phyloP scores from a whole-genome alignment of 2,329 filamentous ascomycete genomes.

The Coniella lustricola region DNA sequence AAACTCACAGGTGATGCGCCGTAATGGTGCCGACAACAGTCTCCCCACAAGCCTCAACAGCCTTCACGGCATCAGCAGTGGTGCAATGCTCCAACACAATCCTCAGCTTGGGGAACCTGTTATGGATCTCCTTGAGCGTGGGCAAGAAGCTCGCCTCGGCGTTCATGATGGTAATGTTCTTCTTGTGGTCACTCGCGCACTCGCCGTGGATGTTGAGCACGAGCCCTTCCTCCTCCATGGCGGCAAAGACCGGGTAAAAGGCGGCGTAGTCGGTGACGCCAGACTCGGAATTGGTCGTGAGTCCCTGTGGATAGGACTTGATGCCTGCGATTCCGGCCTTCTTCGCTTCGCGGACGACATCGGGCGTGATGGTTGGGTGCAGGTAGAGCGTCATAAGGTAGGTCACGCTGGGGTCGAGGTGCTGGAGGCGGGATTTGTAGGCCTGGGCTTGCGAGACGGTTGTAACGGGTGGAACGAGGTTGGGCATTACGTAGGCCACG shows the following conservation, averaged over 20 bases:
- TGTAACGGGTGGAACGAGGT: slow-evolving; percentile 57
- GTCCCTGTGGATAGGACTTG: slow-evolving; percentile 61
- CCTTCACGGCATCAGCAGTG: slow-evolving; percentile 70
- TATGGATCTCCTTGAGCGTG: slow-evolving; percentile 65
- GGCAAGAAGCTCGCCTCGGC: slow-evolving; percentile 76
- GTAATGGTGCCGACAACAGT: slow-evolving; percentile 76
- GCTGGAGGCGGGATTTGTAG: slow-evolving; percentile 55
- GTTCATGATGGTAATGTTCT: slow-evolving; percentile 52
- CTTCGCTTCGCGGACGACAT: slow-evolving; percentile 66
- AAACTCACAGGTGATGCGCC: slow-evolving; percentile 67
- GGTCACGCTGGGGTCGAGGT: slow-evolving; percentile 54
- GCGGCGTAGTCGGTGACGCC: slow-evolving; percentile 63
- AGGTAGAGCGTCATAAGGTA: slow-evolving; percentile 67
- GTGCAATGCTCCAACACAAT: slow-evolving; percentile 81
- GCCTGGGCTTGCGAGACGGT: slow-evolving; percentile 56
- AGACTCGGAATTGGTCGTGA: slow-evolving; percentile 59
- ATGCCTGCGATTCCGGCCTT: slow-evolving; percentile 64
- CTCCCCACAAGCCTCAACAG: slow-evolving; percentile 68
- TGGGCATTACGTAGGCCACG: slow-evolving; percentile 42
- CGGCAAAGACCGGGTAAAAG: slow-evolving; percentile 75
- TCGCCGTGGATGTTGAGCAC: slow-evolving; percentile 80
- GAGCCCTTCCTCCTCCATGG: slow-evolving; percentile 78
- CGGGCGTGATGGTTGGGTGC: slow-evolving; percentile 57
- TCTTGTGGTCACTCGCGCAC: slow-evolving; percentile 40
- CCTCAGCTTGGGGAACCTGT: slow-evolving; percentile 64